These are phyloP conservation scores for Dryadomyces quercivorus DNA, from an alignment of 2,329 filamentous ascomycete species.

Conservation along the genomic window DNA sequence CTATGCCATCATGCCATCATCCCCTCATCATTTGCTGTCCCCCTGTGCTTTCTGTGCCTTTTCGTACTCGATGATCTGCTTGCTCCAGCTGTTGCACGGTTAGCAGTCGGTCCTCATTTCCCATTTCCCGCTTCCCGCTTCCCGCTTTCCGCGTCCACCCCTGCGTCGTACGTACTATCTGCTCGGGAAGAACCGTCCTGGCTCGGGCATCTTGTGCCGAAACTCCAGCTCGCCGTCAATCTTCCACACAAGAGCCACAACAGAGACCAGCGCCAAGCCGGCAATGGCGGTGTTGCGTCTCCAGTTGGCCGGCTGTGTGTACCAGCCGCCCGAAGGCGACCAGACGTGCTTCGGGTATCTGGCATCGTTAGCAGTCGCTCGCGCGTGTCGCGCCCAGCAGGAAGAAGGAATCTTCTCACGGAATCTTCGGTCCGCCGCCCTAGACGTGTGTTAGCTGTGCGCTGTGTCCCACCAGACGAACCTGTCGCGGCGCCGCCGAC, in stretches of 20 bases:
- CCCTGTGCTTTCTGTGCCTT: constrained; percentile 21
- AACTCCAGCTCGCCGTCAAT: constrained; percentile 62
- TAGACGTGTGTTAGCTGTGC: constrained; percentile 16
- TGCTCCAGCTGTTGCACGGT: constrained; percentile 25
- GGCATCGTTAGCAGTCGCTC: constrained; percentile 1
- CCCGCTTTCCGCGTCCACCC: too few species aligned
- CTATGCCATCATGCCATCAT: not conserved
- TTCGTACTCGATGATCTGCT: constrained; percentile 33
- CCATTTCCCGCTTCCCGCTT: too few species aligned
- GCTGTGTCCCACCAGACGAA: too few species aligned
- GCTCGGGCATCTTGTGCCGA: constrained; percentile 67
- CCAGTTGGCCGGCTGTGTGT: constrained; percentile 90
- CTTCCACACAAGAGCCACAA: constrained; percentile 55
- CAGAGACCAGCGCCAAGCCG: constrained; percentile 36
- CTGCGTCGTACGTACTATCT: constrained; percentile 51
- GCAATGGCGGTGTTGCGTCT: constrained; percentile 61
- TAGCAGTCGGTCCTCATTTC: not conserved
- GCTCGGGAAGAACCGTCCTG: constrained; percentile 70
- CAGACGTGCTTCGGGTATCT: constrained; percentile 99
- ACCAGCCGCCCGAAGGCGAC: constrained; percentile 98
- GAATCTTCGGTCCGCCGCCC: constrained; percentile 64
- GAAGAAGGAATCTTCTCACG: too few species aligned
- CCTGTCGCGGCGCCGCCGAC: too few species aligned
- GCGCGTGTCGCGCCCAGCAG: constrained; percentile 7
- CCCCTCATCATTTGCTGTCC: not conserved